Percentiles rank a stretch among this genome's conserved stretches.
phyloP scores from a whole-genome alignment of 2,329 filamentous ascomycete genomes.

The Verticillium longisporum region DNA sequence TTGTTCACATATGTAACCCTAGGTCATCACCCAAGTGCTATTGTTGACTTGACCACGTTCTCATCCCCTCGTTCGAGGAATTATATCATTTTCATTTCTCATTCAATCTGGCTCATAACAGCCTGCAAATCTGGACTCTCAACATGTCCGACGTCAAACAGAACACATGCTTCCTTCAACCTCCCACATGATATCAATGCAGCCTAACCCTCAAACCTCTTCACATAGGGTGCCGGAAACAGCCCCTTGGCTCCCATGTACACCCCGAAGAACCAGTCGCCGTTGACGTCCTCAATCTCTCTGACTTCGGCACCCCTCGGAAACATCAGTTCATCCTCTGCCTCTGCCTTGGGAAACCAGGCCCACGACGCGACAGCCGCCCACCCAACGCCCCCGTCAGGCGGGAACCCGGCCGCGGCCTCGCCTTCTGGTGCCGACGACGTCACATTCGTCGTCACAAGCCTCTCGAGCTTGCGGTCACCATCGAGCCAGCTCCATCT shows the following conservation, averaged over 20 bases:
- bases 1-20: no score
- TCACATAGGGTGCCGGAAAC: conserved; percentile 75
- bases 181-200: not conserved
- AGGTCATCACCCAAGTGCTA: no score
- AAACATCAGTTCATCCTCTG: conserved; percentile 73
- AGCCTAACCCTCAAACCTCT: conserved; percentile 20
- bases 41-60: no score
- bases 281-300: conserved; percentile 82
- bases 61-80: no score
- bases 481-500: conserved; percentile 46
- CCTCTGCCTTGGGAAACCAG: conserved; percentile 62
- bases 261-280: conserved; percentile 81
- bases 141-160: not conserved
- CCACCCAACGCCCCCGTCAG: conserved; percentile 66
- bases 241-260: conserved; percentile 76
- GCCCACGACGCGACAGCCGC: conserved; percentile 62
- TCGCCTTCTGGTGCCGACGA: conserved; percentile 28
- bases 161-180: not conserved
- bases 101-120: not conserved
- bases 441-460: conserved; percentile 46
- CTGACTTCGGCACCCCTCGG: conserved; percentile 75
- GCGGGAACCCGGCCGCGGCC: conserved; percentile 49
- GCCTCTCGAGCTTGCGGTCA: conserved; percentile 31
- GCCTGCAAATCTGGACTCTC: not conserved
- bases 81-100: not conserved